These are phyloP conservation scores for Candida railenensis DNA, from an alignment of 805 yeast species.

Conservation along the genomic window DNA sequence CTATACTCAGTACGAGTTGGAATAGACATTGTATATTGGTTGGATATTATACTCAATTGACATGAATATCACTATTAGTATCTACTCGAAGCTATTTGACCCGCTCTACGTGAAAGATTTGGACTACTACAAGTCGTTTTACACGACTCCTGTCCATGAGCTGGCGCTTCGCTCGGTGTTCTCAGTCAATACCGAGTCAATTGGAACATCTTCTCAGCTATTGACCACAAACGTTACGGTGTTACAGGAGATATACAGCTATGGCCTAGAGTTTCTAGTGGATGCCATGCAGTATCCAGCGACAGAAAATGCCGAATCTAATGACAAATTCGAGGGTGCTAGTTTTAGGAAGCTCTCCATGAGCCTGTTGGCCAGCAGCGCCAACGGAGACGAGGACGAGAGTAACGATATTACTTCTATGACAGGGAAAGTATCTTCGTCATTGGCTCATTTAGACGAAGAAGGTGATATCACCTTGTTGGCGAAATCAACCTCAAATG, in stretches of 20 bases:
- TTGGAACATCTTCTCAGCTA: constrained; percentile 1
- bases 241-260: constrained; percentile 14
- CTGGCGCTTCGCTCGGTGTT: constrained; percentile 21
- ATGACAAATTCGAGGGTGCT: no score
- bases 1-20: no score
- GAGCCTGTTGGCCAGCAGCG: constrained; percentile 4
- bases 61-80: constrained; percentile 12
- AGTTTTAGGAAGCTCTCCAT: constrained; percentile 1
- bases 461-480: constrained; percentile 22
- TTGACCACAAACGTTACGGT: constrained; percentile 2
- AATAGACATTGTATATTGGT: not conserved
- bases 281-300: constrained; percentile 18
- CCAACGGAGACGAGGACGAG: constrained; percentile 9
- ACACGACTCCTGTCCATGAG: constrained; percentile 22
- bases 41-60: constrained; percentile 9
- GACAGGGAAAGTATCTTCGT: constrained; percentile 10
- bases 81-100: constrained; percentile 24
- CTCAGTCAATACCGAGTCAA: constrained; percentile 17
- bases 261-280: constrained; percentile 18
- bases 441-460: constrained; percentile 12
- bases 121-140: constrained; percentile 20
- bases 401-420: constrained; percentile 23
- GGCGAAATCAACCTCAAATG: no score
- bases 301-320: no score
- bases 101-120: constrained; percentile 14